phyloP scores from a whole-genome alignment of 345 rosid genomes.

The Syzygium jambos region DNA sequence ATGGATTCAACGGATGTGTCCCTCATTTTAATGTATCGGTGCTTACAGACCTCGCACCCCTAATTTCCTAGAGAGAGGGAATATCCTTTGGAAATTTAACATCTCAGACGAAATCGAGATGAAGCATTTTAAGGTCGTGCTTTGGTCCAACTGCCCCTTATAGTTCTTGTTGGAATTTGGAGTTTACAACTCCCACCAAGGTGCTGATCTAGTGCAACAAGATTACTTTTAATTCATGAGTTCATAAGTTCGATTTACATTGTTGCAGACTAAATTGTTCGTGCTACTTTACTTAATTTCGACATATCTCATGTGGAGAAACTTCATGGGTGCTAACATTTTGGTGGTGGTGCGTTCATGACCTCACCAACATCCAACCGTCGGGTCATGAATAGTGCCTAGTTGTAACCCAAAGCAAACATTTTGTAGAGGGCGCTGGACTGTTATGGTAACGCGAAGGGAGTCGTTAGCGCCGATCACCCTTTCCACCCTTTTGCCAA shows the following conservation, averaged over 20 bases:
- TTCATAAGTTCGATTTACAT: neutral
- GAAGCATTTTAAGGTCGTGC: too few species aligned
- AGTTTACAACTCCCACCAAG: neutral
- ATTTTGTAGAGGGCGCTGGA: rapidly evolving
- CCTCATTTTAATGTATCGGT: too few species aligned
- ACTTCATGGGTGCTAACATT: neutral
- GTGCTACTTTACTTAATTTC: neutral
- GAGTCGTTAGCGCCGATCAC: rapidly evolving
- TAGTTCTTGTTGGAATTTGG: neutral
- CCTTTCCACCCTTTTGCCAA: neutral
- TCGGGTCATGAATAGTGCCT: neutral
- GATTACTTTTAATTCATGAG: neutral
- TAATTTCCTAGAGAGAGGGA: too few species aligned
- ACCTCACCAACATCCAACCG: neutral
- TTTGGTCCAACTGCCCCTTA: neutral
- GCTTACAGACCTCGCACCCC: too few species aligned
- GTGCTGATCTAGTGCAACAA: neutral
- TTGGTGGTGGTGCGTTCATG: rapidly evolving
- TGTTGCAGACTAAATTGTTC: neutral
- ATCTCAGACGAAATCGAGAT: too few species aligned
- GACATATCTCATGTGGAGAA: neutral
- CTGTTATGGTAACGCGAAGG: neutral
- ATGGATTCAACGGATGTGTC: too few species aligned
- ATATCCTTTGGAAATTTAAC: too few species aligned
- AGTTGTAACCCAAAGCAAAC: neutral